These are phyloP conservation scores for Phenoliferia sp. DNA, from an alignment of 1,284 basidiomycete genomes.

Conservation along the genomic window DNA sequence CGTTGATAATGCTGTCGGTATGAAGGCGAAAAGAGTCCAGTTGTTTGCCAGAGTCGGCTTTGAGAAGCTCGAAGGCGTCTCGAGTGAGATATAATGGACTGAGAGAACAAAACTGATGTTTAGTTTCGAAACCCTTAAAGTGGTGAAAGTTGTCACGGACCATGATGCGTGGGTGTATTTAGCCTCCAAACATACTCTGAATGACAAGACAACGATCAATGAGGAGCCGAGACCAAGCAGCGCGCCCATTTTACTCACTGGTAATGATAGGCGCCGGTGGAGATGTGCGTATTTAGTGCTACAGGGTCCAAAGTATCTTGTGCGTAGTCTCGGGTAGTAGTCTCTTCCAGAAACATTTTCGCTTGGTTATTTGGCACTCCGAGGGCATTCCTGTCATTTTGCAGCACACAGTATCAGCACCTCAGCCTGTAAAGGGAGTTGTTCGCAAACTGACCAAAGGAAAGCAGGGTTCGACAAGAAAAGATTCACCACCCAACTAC, in stretches of 20 bases:
- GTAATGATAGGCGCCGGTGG: conserved; percentile 62
- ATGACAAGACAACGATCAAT: neutral
- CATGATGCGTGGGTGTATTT: conserved; percentile 27
- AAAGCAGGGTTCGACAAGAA: conserved; percentile 55
- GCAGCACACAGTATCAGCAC: neutral
- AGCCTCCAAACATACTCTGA: conserved; percentile 39
- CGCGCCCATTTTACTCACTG: too few species aligned
- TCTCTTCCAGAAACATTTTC: conserved; percentile 55
- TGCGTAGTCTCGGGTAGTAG: conserved; percentile 47
- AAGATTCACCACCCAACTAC: conserved; percentile 56
- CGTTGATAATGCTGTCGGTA: conserved; percentile 70
- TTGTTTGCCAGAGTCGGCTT: conserved; percentile 50
- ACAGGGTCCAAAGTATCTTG: conserved; percentile 62
- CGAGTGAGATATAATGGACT: conserved; percentile 70
- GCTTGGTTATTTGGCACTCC: conserved; percentile 63
- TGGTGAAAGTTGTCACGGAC: neutral
- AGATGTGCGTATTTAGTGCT: conserved; percentile 48
- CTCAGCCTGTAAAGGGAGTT: neutral
- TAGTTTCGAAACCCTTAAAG: neutral
- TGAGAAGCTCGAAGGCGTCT: conserved; percentile 58
- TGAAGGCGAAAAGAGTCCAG: conserved; percentile 68
- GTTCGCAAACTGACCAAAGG: conserved; percentile 52
- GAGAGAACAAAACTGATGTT: neutral
- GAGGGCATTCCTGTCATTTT: neutral
- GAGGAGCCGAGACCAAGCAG: neutral